These are phyloP conservation scores for Laguncularia racemosa DNA, from an alignment of 345 rosid genomes.

Conservation along the genomic window DNA sequence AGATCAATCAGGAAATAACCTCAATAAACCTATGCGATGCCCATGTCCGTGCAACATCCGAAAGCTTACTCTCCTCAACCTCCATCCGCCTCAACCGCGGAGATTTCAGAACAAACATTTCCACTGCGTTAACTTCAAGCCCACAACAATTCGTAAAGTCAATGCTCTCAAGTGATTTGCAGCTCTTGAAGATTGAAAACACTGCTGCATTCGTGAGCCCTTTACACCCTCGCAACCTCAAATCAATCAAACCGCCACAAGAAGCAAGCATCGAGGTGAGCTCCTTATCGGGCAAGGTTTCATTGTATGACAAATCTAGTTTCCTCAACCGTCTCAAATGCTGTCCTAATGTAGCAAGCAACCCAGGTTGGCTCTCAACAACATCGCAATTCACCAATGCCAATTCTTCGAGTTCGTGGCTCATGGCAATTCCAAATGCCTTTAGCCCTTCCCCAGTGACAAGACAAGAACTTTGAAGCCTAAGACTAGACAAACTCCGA, in stretches of 20 bases:
- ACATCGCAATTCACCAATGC: conserved; percentile 65
- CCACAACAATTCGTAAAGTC: conserved; percentile 45
- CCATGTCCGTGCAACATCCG: conserved; percentile 33
- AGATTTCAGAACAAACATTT: conserved; percentile 38
- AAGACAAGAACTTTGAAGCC: conserved; percentile 73
- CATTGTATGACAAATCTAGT: conserved; percentile 56
- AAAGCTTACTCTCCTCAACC: conserved; percentile 57
- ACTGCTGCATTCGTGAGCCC: conserved; percentile 35
- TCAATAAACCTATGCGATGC: conserved; percentile 36
- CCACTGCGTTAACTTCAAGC: conserved; percentile 42
- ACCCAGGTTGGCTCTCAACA: conserved; percentile 60
- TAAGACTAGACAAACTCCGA: conserved; percentile 32
- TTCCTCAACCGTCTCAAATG: conserved; percentile 46
- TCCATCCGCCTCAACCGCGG: conserved; percentile 34
- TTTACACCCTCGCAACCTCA: conserved; percentile 64
- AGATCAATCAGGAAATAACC: conserved; percentile 18
- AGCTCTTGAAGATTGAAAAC: conserved; percentile 37
- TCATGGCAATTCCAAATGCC: conserved; percentile 41
- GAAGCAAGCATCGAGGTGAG: conserved; percentile 67
- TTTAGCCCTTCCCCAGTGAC: conserved; percentile 72
- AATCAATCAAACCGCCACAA: conserved; percentile 37
- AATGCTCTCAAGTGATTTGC: conserved; percentile 39
- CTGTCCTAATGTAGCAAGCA: conserved; percentile 78
- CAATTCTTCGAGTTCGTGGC: conserved; percentile 49
- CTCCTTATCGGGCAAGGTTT: conserved; percentile 62